A percentile compares a stretch with the other conserved stretches of the same genome.
These are phyloP conservation scores for Hymenoscyphus fraxineus DNA, from an alignment of 2,329 filamentous ascomycete species.

Conservation along the genomic window DNA sequence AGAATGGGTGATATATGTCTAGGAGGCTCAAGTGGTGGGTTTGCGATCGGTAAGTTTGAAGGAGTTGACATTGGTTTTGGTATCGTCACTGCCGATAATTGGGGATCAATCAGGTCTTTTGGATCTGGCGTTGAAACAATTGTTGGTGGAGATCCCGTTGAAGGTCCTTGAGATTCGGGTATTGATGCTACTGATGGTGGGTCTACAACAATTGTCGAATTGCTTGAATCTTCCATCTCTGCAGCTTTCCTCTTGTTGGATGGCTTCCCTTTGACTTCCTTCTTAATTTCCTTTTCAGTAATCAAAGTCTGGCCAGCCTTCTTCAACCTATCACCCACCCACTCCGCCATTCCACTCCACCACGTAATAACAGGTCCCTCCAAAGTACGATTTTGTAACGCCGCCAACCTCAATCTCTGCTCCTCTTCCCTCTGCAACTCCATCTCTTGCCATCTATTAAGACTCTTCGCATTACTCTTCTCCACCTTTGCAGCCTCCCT, in stretches of 20 bases:
- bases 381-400: conserved; percentile 79
- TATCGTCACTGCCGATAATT: background rate
- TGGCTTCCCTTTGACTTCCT: conserved; percentile 46
- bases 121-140: background rate
- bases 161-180: conserved; percentile 9
- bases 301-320: conserved; percentile 63
- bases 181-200: conserved; percentile 1
- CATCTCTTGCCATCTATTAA: conserved; percentile 90
- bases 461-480: conserved; percentile 79
- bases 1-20: conserved; percentile 7
- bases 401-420: conserved; percentile 76
- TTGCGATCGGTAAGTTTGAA: background rate
- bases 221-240: conserved; percentile 41
- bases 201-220: conserved; percentile 6
- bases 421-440: conserved; percentile 87
- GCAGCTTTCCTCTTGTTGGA: conserved; percentile 49
- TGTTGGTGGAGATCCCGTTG: conserved; percentile 5
- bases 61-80: background rate
- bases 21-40: background rate
- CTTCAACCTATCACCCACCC: conserved; percentile 71
- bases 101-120: conserved; percentile 5
- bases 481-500: conserved; percentile 80
- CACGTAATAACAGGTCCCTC: conserved; percentile 86
- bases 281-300: conserved; percentile 51
- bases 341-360: conserved; percentile 88